Conservation (phyloP, 2,329 filamentous ascomycete species). For the Colletotrichum incanum region DNA sequence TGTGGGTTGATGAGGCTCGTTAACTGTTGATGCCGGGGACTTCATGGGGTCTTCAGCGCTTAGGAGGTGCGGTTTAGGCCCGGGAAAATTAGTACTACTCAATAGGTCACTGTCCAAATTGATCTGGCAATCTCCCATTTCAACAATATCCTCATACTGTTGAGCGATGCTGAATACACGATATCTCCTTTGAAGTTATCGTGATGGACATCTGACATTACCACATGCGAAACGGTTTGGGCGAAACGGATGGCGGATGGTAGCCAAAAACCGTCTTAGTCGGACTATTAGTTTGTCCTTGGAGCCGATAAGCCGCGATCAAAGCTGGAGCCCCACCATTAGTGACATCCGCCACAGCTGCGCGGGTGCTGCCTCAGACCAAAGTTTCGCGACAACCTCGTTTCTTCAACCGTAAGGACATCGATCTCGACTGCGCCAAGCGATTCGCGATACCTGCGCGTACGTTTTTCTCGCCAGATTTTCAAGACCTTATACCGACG, state of each 20-base stretch:
- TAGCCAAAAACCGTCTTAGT: background rate
- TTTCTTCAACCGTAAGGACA: background rate
- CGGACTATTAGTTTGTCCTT: constrained; percentile 1
- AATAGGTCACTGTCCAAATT: no score
- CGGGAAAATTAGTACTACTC: background rate
- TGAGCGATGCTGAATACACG: background rate
- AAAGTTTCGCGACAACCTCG: constrained; percentile 21
- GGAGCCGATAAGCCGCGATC: background rate
- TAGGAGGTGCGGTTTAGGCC: background rate
- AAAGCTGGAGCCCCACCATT: background rate
- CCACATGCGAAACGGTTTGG: background rate
- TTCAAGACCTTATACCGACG: background rate
- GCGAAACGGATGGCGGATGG: constrained; percentile 2
- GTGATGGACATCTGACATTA: background rate
- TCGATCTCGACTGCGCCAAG: background rate
- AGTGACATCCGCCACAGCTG: constrained; percentile 24
- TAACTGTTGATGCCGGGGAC: background rate
- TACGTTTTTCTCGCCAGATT: no score
- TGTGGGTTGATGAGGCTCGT: constrained; percentile 12
- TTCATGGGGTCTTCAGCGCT: background rate
- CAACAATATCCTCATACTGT: no score
- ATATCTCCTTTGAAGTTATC: background rate
- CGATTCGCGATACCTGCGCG: background rate
- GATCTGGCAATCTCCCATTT: background rate
- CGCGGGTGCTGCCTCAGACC: constrained; percentile 1